Percentiles rank a stretch among this genome's conserved stretches.
phyloP scores from a whole-genome alignment of 371 early-diverging fungal genomes.

The Mucor plumbeus region DNA sequence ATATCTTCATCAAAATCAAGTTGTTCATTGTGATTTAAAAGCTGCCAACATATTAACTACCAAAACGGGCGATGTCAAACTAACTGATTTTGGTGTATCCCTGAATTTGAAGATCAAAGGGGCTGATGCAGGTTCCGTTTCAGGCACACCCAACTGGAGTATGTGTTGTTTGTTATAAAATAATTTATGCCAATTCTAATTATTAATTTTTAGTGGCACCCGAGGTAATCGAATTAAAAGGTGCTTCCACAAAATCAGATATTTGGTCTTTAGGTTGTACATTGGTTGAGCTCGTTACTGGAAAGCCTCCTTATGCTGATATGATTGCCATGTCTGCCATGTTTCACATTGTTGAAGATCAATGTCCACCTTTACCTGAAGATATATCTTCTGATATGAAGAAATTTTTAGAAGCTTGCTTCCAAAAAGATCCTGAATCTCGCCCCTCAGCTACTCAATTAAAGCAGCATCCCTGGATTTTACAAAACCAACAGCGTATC shows the following conservation, averaged over 20 bases:
- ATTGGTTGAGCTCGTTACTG: constrained; percentile 84
- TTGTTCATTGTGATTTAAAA: constrained; percentile 97
- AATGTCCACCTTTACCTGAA: constrained; percentile 79
- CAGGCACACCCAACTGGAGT: constrained; percentile 93
- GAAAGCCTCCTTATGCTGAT: constrained; percentile 86
- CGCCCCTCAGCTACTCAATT: constrained; percentile 75
- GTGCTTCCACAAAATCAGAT: constrained; percentile 83
- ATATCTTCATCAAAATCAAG: constrained; percentile 90
- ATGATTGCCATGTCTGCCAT: constrained; percentile 84
- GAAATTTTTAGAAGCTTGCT: constrained; percentile 79
- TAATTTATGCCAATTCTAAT: not conserved
- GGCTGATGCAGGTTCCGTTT: constrained; percentile 69
- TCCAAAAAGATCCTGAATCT: constrained; percentile 76
- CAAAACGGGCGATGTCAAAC: constrained; percentile 91
- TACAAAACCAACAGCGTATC: constrained; percentile 45
- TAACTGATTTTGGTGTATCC: constrained; percentile 95
- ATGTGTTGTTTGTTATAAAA: constrained; percentile 28
- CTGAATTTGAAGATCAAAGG: constrained; percentile 74
- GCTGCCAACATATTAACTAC: constrained; percentile 96
- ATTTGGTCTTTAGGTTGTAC: constrained; percentile 92
- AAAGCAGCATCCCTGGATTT: constrained; percentile 79
- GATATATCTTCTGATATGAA: constrained; percentile 75
- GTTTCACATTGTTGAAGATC: constrained; percentile 90
- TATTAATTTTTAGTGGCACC: constrained; percentile 82
- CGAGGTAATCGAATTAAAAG: constrained; percentile 88